Conservation (phyloP, 148 eudicot species). For the Limonium bicolor region DNA sequence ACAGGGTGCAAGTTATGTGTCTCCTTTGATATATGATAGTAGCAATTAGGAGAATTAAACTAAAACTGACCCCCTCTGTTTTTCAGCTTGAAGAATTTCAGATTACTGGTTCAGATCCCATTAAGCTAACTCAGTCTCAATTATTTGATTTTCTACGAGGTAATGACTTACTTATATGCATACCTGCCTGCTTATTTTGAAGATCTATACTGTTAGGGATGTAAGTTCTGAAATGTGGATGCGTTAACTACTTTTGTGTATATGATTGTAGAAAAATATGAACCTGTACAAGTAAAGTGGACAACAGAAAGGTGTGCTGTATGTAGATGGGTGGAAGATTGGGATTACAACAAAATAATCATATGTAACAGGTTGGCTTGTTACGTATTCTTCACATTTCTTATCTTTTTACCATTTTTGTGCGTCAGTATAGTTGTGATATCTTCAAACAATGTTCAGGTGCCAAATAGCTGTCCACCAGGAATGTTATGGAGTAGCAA, state of each 20-base stretch:
- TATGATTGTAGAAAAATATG: conserved; percentile 51
- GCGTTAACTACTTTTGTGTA: no score
- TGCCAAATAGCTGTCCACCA: conserved; percentile 99
- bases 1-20: no score
- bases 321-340: conserved; percentile 92
- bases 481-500: conserved; percentile 81
- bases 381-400: background rate
- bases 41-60: background rate
- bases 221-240: no score
- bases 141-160: conserved; percentile 56
- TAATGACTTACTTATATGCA: conserved; percentile 5
- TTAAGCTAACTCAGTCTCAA: conserved; percentile 40
- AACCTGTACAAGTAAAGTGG: conserved; percentile 76
- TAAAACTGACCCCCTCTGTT: conserved; percentile 4
- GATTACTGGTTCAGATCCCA: conserved; percentile 19
- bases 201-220: no score
- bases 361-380: conserved; percentile 75
- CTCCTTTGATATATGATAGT: background rate
- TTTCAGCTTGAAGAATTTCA: conserved; percentile 48
- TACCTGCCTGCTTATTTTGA: no score
- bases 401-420: background rate
- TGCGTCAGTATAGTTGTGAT: background rate
- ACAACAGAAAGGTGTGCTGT: conserved; percentile 95
- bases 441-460: conserved; percentile 16
- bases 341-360: conserved; percentile 82